phyloP scores from a whole-genome alignment of 805 yeast genomes.

The Pichia exigua region DNA sequence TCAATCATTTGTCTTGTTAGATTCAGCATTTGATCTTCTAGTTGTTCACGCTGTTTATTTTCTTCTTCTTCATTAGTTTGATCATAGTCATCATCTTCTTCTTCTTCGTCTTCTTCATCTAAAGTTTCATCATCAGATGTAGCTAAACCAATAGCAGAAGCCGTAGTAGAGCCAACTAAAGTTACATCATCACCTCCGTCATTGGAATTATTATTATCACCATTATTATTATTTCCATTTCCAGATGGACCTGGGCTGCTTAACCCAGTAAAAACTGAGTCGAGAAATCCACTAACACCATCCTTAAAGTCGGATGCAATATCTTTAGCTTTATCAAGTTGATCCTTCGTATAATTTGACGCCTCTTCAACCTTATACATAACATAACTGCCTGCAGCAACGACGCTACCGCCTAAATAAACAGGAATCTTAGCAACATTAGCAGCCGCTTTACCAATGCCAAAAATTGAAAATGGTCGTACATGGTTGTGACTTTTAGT shows the following conservation, averaged over 20 bases:
- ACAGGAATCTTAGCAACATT: constrained; percentile 62
- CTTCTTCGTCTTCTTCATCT: constrained; percentile 36
- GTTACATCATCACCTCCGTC: constrained; percentile 22
- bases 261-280: constrained; percentile 14
- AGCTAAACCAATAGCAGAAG: constrained; percentile 36
- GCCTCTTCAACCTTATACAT: constrained; percentile 91
- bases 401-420: constrained; percentile 80
- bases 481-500: neutral
- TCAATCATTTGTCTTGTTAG: constrained; percentile 96
- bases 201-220: neutral
- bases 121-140: constrained; percentile 43
- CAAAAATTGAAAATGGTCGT: constrained; percentile 27
- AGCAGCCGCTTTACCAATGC: constrained; percentile 46
- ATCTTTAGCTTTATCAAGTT: constrained; percentile 54
- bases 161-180: constrained; percentile 48
- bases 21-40: constrained; percentile 77
- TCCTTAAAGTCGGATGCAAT: constrained; percentile 46
- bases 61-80: constrained; percentile 39
- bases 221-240: constrained; percentile 26
- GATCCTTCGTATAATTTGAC: constrained; percentile 58
- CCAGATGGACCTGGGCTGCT: constrained; percentile 1
- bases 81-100: constrained; percentile 34
- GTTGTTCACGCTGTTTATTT: constrained; percentile 40
- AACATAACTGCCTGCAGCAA: constrained; percentile 91
- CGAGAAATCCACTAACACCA: constrained; percentile 31